Conservation (phyloP, 164 flowering plant species). For the Magnolia officinalis region DNA sequence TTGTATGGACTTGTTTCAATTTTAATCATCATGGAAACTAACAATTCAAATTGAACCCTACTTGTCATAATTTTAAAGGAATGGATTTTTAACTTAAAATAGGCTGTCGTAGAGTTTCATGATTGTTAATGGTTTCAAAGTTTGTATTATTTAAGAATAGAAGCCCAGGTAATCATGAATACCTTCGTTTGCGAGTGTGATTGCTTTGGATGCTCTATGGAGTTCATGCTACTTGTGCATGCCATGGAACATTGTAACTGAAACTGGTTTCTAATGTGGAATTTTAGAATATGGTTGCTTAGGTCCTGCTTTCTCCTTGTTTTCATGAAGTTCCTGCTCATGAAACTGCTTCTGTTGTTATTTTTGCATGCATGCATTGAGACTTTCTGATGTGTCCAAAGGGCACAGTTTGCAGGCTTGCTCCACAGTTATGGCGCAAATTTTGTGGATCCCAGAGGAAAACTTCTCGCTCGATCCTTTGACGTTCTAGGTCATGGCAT, state of each 20-base stretch:
- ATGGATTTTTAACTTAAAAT: too few species aligned
- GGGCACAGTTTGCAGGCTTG: constrained; percentile 80
- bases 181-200: too few species aligned
- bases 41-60: too few species aligned
- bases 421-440: constrained; percentile 52
- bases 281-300: too few species aligned
- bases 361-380: neutral
- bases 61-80: too few species aligned
- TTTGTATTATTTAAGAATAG: too few species aligned
- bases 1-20: too few species aligned
- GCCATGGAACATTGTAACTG: neutral
- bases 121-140: too few species aligned
- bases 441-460: constrained; percentile 81
- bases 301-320: neutral
- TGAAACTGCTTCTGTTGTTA: neutral
- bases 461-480: constrained; percentile 79
- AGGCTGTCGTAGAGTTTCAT: too few species aligned
- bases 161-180: too few species aligned
- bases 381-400: constrained; percentile 17
- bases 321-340: neutral
- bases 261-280: neutral
- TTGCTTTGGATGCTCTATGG: neutral
- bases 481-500: constrained; percentile 65
- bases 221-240: neutral
- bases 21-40: too few species aligned